Percentiles rank a stretch among this genome's conserved stretches.
Conservation (phyloP, 2,329 filamentous ascomycete genomes). For the Zelopaecilomyces penicillatus region DNA sequence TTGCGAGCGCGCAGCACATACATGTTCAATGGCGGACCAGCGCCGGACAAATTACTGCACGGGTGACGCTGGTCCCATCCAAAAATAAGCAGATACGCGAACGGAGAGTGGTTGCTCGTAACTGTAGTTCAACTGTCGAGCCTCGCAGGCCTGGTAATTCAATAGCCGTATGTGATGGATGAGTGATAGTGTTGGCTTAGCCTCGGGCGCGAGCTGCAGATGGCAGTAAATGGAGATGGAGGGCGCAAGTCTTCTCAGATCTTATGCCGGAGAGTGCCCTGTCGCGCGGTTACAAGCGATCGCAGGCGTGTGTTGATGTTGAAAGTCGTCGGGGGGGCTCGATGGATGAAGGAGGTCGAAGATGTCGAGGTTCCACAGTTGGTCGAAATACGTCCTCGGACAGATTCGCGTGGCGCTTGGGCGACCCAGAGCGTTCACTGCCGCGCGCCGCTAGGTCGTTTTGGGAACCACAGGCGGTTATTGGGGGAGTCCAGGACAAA, state of each 20-base stretch:
- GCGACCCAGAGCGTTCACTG: constrained; percentile 7
- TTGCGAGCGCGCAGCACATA: constrained; percentile 10
- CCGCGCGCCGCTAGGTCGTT: constrained; percentile 11
- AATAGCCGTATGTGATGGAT: no score
- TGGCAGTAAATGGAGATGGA: background rate
- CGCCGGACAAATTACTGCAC: constrained; percentile 11
- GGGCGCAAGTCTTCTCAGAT: background rate
- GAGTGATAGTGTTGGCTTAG: no score
- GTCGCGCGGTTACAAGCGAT: background rate
- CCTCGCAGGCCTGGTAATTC: background rate
- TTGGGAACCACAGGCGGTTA: constrained; percentile 3
- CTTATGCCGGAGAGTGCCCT: background rate
- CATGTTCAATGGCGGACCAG: constrained; percentile 15
- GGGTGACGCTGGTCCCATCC: constrained; percentile 13
- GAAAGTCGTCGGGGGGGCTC: constrained; percentile 5
- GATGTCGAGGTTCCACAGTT: constrained; percentile 8
- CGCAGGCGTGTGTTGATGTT: constrained; percentile 4
- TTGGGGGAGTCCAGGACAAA: background rate
- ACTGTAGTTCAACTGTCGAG: constrained; percentile 1
- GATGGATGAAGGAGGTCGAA: constrained; percentile 10
- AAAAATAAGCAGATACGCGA: constrained; percentile 3
- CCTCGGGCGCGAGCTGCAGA: no score
- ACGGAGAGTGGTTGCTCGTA: background rate
- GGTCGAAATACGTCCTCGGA: constrained; percentile 10
- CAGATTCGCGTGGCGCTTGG: constrained; percentile 15